Percentiles rank a stretch among this genome's conserved stretches.
These are phyloP conservation scores for Annulohypoxylon maeteangense DNA, from an alignment of 495 filamentous ascomycete species.

Conservation along the genomic window DNA sequence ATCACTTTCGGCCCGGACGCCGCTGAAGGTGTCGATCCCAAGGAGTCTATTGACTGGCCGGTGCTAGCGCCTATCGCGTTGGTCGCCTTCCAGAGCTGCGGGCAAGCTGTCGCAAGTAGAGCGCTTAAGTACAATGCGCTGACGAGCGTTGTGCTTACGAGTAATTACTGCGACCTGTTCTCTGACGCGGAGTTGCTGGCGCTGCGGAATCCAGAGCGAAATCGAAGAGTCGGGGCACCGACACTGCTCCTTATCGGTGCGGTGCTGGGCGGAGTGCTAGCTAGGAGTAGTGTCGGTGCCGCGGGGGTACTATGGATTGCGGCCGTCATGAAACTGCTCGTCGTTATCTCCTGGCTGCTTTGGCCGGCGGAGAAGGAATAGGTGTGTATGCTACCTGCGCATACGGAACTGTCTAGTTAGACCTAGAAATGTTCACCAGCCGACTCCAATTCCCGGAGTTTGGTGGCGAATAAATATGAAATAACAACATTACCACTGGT, in stretches of 20 bases:
- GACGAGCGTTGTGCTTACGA: slow-evolving; percentile 77
- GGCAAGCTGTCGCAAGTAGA: slow-evolving; percentile 74
- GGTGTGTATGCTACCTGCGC: background rate
- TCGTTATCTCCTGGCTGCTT: slow-evolving; percentile 64
- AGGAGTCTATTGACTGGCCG: slow-evolving; percentile 63
- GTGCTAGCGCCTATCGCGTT: slow-evolving; percentile 69
- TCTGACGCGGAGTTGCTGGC: slow-evolving; percentile 67
- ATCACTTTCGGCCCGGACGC: slow-evolving; percentile 58
- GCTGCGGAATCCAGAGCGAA: slow-evolving; percentile 65
- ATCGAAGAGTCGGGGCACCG: slow-evolving; percentile 67
- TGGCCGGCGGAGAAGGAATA: slow-evolving; percentile 60
- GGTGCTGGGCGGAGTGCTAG: slow-evolving; percentile 67
- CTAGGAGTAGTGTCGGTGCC: slow-evolving; percentile 65
- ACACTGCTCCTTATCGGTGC: slow-evolving; percentile 68
- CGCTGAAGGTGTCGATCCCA: slow-evolving; percentile 30
- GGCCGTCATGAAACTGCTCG: slow-evolving; percentile 62
- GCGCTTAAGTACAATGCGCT: slow-evolving; percentile 70
- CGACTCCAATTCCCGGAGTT: slow-evolving; percentile 6
- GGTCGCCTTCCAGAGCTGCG: slow-evolving; percentile 75
- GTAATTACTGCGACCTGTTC: slow-evolving; percentile 77
- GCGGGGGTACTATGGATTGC: slow-evolving; percentile 73
- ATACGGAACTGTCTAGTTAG: background rate
- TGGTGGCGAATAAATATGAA: background rate
- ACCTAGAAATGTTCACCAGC: slow-evolving; percentile 6
- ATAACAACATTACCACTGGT: background rate